phyloP scores from a whole-genome alignment of 345 rosid genomes.

The Boechera stricta region DNA sequence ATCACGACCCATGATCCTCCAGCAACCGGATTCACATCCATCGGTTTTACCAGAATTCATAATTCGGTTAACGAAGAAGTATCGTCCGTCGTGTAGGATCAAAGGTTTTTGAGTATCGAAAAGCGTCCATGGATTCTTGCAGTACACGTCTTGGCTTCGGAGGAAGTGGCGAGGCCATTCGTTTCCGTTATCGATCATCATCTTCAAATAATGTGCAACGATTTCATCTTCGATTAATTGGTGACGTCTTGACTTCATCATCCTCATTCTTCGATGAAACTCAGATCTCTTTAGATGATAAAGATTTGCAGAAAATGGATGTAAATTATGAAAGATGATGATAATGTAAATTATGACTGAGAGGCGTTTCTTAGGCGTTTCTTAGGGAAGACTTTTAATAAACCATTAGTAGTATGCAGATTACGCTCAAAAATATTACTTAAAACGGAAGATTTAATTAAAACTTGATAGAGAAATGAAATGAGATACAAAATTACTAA shows the following conservation, averaged over 20 bases:
- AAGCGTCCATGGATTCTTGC: constrained; percentile 11
- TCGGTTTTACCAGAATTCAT: constrained; percentile 8
- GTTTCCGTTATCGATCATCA: not conserved
- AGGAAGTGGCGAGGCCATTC: not conserved
- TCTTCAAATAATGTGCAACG: constrained; percentile 4
- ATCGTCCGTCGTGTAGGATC: not conserved
- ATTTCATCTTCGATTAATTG: not conserved
- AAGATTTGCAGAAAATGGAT: not conserved
- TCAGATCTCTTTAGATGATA: not conserved
- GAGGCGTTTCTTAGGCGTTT: not conserved
- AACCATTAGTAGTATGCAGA: too few species aligned
- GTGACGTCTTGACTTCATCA: not conserved
- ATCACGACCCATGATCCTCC: constrained; percentile 21
- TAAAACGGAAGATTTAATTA: too few species aligned
- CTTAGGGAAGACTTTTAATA: too few species aligned
- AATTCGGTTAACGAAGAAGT: not conserved
- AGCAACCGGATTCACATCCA: constrained; percentile 21
- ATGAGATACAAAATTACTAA: too few species aligned
- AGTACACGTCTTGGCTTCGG: constrained; percentile 21
- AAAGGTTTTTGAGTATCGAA: not conserved
- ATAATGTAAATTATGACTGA: not conserved
- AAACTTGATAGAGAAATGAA: too few species aligned
- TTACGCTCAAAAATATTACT: too few species aligned
- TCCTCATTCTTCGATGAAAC: not conserved
- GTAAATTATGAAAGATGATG: not conserved